Percentiles rank a stretch among this genome's conserved stretches.
Evolutionary conservation across 2,329 filamentous ascomycete genomes (phyloP).

Genomic region (Lachnellula suecica): DNA sequence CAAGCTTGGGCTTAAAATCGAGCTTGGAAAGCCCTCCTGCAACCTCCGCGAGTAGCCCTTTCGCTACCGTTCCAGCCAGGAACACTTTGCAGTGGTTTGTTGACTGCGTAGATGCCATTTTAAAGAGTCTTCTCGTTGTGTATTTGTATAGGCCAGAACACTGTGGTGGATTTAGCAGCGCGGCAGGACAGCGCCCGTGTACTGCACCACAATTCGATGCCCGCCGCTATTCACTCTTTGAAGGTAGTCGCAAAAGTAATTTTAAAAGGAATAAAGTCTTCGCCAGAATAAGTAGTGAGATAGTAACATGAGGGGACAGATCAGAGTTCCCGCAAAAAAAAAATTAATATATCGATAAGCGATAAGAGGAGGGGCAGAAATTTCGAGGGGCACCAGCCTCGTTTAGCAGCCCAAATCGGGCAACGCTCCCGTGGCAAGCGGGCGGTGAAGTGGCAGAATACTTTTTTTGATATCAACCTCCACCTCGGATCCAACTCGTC

Average conservation of each 20-base stretch:
- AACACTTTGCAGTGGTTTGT: constrained; percentile 81
- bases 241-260: too few species aligned
- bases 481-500: neutral
- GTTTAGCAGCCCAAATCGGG: neutral
- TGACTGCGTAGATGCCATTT: constrained; percentile 13
- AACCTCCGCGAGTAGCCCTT: constrained; percentile 76
- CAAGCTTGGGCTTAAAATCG: constrained; percentile 72
- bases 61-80: constrained; percentile 83
- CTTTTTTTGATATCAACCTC: neutral
- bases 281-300: too few species aligned
- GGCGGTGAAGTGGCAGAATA: neutral
- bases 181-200: too few species aligned
- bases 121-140: neutral
- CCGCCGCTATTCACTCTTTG: too few species aligned
- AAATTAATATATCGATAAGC: neutral
- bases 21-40: constrained; percentile 71
- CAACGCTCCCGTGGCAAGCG: neutral
- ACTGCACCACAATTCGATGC: too few species aligned
- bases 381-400: constrained; percentile 1
- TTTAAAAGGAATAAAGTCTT: too few species aligned
- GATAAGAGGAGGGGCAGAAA: constrained; percentile 9
- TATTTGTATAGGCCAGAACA: neutral
- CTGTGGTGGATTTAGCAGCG: too few species aligned
- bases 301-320: too few species aligned
- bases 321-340: too few species aligned